Base-by-base conservation (phyloP, 2,329 filamentous ascomycete species). In the Aspergillus spinulosporus region DNA sequence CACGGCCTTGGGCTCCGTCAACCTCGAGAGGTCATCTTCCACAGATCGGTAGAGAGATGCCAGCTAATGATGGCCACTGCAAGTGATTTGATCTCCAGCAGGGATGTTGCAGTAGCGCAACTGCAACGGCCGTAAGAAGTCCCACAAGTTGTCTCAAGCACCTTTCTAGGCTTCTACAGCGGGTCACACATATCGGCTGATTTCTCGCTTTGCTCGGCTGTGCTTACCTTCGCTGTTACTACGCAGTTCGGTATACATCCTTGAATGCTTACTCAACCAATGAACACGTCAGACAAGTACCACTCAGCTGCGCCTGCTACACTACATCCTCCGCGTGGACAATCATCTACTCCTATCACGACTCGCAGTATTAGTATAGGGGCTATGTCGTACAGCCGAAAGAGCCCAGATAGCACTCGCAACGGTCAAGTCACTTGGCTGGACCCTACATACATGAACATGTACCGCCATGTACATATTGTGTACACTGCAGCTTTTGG, bases 261-360 rank as follows among this genome's bases (percentile, higher is more conserved):
- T 4, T 12, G 11, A 4, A 37, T 37, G 32, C 9, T 37, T 37
- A 37, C 34, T 37, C 34, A 37, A 28, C 12, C 5, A 14, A 44
- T 52, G 49, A 52, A 52, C 49, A 52, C 49, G 49, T 52, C 40
- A 52, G 49, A 52, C 49, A 52, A 52, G 49, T 52, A n/a, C 46
- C 6, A 49, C 45, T 15, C 21, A 21, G 21, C 21, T 21, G 21
- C 21, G 21, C 21, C 21, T 15, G 12, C 39, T 42, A 15, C 39
- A 7, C 39, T 42, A 42, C 39, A 15, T 42, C 5, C 7, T 14
- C n/a, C 14, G 7, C 39, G 39, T 42, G n/a, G 39, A 12, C 34
- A 34, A 34, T 21, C 21, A 21, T 21, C 21, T 21, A 21, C 21
- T 21, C 21, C 21, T 21, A 21, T 21, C 21, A 21, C 21, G 21